phyloP scores from a whole-genome alignment of 805 yeast genomes.

The Blastobotrys muscicola region DNA sequence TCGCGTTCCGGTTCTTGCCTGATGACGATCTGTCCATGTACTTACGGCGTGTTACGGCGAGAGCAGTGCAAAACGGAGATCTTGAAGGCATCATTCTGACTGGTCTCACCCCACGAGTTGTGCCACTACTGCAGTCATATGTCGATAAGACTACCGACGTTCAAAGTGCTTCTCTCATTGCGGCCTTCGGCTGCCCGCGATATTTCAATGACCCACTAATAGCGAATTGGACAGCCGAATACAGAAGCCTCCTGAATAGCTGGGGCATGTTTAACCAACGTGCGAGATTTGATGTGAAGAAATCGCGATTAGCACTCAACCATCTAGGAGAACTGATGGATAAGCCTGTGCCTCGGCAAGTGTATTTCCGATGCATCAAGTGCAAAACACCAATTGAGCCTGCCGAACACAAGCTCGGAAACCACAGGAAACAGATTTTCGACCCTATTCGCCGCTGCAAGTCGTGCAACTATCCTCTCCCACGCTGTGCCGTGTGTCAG shows the following conservation, averaged over 20 bases:
- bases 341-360: conserved; percentile 56
- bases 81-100: conserved; percentile 84
- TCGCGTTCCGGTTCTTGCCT: conserved; percentile 75
- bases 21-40: conserved; percentile 67
- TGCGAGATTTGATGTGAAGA: conserved; percentile 76
- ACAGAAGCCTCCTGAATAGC: conserved; percentile 59
- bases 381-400: conserved; percentile 48
- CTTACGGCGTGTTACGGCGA: conserved; percentile 57
- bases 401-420: not conserved
- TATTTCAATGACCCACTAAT: conserved; percentile 68
- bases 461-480: conserved; percentile 79
- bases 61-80: conserved; percentile 71
- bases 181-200: conserved; percentile 74
- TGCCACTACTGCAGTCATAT: conserved; percentile 73
- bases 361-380: conserved; percentile 67
- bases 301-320: conserved; percentile 54
- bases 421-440: not conserved
- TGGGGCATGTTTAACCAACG: conserved; percentile 73
- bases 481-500: conserved; percentile 84
- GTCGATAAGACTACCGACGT: conserved; percentile 85
- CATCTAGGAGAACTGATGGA: conserved; percentile 39
- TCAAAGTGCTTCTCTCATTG: conserved; percentile 80
- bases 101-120: conserved; percentile 82
- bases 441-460: conserved; percentile 41
- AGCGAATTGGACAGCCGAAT: conserved; percentile 63